These are phyloP conservation scores for Fraxinus pennsylvanica DNA, from an alignment of 257 asterid genomes.

Conservation along the genomic window DNA sequence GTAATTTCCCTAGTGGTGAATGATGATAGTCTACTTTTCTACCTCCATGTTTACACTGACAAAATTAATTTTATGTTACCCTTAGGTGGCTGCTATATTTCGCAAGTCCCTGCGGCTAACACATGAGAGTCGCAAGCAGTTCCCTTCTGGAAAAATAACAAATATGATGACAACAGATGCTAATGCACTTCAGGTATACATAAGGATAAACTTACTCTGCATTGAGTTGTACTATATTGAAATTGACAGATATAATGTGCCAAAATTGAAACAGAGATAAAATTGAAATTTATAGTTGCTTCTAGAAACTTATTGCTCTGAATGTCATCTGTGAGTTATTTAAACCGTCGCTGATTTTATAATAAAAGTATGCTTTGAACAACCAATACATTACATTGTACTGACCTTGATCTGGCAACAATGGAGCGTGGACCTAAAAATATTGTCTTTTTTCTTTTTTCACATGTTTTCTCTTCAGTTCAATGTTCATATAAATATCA, in stretches of 20 bases:
- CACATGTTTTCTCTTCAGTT: neutral
- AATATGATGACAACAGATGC: slow-evolving; percentile 93
- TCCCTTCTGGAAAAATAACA: slow-evolving; percentile 79
- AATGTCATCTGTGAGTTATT: neutral
- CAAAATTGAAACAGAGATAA: neutral
- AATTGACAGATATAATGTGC: neutral
- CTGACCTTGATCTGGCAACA: neutral
- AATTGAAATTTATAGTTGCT: neutral
- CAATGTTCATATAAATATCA: neutral
- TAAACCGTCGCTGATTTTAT: neutral
- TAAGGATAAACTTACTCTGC: slow-evolving; percentile 15
- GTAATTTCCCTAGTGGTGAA: slow-evolving; percentile 39
- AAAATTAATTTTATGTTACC: slow-evolving; percentile 22
- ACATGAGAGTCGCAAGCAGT: slow-evolving; percentile 73
- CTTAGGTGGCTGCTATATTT: slow-evolving; percentile 79
- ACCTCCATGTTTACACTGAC: neutral
- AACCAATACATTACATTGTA: neutral
- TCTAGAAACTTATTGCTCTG: neutral
- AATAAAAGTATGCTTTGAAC: neutral
- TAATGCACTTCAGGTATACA: slow-evolving; percentile 77
- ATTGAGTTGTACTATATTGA: slow-evolving; percentile 3
- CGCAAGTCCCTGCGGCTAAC: slow-evolving; percentile 76
- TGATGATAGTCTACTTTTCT: neutral
- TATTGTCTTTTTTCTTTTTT: neutral
- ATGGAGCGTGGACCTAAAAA: neutral